Conservation (phyloP, 768 basidiomycete species). For the Pulveroboletus sp. region DNA sequence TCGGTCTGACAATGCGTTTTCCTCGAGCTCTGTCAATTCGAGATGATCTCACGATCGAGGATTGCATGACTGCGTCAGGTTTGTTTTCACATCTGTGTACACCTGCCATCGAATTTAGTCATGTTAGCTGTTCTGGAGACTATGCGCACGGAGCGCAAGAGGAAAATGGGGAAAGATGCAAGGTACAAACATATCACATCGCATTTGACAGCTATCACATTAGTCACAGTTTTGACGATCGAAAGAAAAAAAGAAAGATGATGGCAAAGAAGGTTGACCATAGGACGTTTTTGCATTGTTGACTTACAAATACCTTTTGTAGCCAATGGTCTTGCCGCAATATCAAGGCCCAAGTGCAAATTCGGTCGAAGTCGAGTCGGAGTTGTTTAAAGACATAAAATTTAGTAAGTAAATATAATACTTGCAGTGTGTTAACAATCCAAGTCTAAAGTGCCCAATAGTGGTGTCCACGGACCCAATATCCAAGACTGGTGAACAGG, state of each 20-base stretch:
- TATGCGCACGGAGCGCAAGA: constrained; percentile 60
- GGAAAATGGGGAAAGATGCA: constrained; percentile 63
- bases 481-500: constrained; percentile 58
- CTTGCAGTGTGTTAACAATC: neutral
- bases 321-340: constrained; percentile 60
- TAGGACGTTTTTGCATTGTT: neutral
- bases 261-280: constrained; percentile 23
- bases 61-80: constrained; percentile 73
- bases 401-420: constrained; percentile 57
- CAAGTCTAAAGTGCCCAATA: constrained; percentile 23
- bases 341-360: constrained; percentile 62
- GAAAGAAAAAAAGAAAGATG: constrained; percentile 29
- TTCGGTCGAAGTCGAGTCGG: constrained; percentile 53
- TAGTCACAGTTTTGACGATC: constrained; percentile 29
- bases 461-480: constrained; percentile 76
- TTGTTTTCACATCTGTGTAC: neutral
- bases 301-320: neutral
- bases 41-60: constrained; percentile 67
- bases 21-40: constrained; percentile 79
- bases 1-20: constrained; percentile 91
- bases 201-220: neutral
- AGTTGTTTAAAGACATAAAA: constrained; percentile 68
- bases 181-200: constrained; percentile 34
- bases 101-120: neutral
- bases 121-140: constrained; percentile 53